A percentile compares a stretch with the other conserved stretches of the same genome.
Evolutionary conservation across 768 basidiomycete genomes (phyloP).

Genomic region (Kwoniella europaea): DNA sequence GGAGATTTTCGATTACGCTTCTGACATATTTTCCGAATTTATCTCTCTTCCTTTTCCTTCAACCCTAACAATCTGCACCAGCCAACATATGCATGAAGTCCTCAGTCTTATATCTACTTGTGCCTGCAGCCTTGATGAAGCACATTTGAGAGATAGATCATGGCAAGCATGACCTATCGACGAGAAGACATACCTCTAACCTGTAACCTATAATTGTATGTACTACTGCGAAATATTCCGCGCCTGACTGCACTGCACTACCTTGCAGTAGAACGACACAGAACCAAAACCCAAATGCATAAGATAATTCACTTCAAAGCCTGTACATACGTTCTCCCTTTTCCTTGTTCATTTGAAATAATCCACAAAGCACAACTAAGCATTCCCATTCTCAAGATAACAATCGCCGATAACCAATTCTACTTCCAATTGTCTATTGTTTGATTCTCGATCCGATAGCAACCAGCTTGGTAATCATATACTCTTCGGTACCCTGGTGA

Average conservation of each 20-base stretch:
- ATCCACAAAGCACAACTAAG: no score
- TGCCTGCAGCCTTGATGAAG: not conserved
- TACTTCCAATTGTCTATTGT: constrained; percentile 1
- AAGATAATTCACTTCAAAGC: no score
- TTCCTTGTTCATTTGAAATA: no score
- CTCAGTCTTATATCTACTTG: not conserved
- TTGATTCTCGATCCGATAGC: constrained; percentile 36
- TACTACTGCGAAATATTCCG: no score
- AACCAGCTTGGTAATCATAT: constrained; percentile 43
- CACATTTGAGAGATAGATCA: not conserved
- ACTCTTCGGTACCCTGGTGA: constrained; percentile 84
- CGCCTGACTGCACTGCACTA: no score
- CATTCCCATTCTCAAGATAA: not conserved
- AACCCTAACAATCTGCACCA: not conserved
- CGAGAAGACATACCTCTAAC: no score
- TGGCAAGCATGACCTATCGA: no score
- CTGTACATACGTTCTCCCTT: no score
- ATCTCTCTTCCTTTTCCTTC: not conserved
- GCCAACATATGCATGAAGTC: not conserved
- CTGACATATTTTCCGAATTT: not conserved
- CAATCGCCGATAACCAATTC: not conserved
- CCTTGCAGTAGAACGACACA: no score
- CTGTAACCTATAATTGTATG: no score
- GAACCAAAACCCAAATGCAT: no score
- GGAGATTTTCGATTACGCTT: not conserved